Percentiles rank a stretch among this genome's conserved stretches.
phyloP scores from a whole-genome alignment of 139 green algal genomes.

The Chloropicon primus region DNA sequence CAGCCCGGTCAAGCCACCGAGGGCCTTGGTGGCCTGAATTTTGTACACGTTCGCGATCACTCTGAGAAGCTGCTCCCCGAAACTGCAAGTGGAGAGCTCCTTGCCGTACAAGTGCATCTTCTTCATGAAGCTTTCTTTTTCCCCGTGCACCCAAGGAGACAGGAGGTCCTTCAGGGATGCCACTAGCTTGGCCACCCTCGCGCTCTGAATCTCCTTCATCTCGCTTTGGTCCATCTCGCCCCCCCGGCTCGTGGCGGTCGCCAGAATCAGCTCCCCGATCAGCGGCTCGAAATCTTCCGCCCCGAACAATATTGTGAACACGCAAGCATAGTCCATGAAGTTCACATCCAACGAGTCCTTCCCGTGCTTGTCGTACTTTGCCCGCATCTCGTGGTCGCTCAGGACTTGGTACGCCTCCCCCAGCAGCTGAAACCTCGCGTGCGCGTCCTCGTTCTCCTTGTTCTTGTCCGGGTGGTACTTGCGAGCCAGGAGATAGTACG shows the following conservation, averaged over 20 bases:
- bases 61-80: conserved; percentile 66
- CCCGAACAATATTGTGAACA: conserved; percentile 80
- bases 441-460: conserved; percentile 53
- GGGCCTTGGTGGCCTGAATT: conserved; percentile 48
- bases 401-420: conserved; percentile 63
- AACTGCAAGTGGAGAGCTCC: conserved; percentile 49
- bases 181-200: not conserved
- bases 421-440: conserved; percentile 73
- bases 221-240: conserved; percentile 20
- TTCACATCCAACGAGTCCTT: conserved; percentile 35
- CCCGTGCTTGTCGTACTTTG: conserved; percentile 49
- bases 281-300: conserved; percentile 48
- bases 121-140: not conserved
- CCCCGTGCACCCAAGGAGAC: not conserved
- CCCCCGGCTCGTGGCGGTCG: conserved; percentile 24
- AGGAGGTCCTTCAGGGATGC: not conserved
- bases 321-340: conserved; percentile 54
- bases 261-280: conserved; percentile 69
- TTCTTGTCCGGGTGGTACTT: conserved; percentile 98
- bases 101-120: conserved; percentile 40
- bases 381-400: conserved; percentile 48
- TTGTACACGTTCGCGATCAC: conserved; percentile 70
- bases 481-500: conserved; percentile 85
- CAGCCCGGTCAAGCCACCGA: conserved; percentile 39
- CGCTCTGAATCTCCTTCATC: conserved; percentile 17